A percentile compares a stretch with the other conserved stretches of the same genome.
These are phyloP conservation scores for Rhinocladiella mackenziei DNA, from an alignment of 2,329 filamentous ascomycete genomes.

Conservation along the genomic window DNA sequence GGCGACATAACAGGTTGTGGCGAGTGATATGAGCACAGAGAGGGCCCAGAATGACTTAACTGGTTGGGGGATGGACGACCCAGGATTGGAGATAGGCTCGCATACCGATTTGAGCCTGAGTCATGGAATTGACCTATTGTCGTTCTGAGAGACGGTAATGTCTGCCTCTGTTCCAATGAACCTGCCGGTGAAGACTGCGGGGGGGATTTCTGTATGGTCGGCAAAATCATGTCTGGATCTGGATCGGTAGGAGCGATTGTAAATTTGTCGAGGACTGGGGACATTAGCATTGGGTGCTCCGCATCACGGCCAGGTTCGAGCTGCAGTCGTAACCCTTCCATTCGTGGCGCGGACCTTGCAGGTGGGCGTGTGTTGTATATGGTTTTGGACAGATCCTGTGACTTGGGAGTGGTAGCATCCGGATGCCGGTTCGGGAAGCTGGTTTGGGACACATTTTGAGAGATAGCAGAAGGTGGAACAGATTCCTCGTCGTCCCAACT, in stretches of 20 bases:
- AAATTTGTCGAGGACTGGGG: slow-evolving; percentile 34
- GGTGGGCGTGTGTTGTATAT: slow-evolving; percentile 13
- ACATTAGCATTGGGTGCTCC: slow-evolving; percentile 30
- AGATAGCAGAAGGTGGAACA: neutral
- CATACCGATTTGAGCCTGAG: slow-evolving; percentile 28
- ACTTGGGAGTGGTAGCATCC: neutral
- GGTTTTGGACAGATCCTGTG: neutral
- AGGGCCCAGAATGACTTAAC: slow-evolving; percentile 33
- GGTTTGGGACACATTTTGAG: neutral
- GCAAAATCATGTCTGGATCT: slow-evolving; percentile 35
- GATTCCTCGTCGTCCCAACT: neutral
- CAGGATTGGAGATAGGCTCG: slow-evolving; percentile 28
- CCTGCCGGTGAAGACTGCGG: slow-evolving; percentile 33
- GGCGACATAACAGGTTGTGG: slow-evolving; percentile 40
- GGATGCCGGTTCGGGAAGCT: neutral
- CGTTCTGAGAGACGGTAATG: slow-evolving; percentile 41
- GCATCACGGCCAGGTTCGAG: slow-evolving; percentile 7
- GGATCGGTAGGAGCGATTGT: slow-evolving; percentile 34
- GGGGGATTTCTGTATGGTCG: slow-evolving; percentile 38
- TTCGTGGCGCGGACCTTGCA: neutral
- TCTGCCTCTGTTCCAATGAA: slow-evolving; percentile 37
- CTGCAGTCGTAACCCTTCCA: slow-evolving; percentile 3
- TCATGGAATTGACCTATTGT: slow-evolving; percentile 38
- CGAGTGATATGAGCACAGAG: slow-evolving; percentile 34
- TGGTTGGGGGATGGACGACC: slow-evolving; percentile 29